Conservation (phyloP, 176 grass and related monocot species). For the Melocanna baccifera region DNA sequence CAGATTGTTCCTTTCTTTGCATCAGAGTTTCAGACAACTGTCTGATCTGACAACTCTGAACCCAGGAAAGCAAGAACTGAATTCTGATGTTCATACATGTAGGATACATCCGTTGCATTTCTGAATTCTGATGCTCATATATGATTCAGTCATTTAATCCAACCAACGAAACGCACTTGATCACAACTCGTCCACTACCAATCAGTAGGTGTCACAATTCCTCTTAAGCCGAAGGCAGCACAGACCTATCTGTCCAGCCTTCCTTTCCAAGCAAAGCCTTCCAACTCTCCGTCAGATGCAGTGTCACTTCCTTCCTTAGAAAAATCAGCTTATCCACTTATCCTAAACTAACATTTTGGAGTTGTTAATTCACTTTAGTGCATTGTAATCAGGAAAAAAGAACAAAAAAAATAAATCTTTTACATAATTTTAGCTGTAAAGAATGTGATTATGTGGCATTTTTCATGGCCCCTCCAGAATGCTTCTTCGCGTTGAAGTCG, state of each 20-base stretch:
- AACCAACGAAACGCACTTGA: not conserved
- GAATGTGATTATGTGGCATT: not conserved
- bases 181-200: conserved; percentile 1
- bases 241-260: not conserved
- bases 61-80: not conserved
- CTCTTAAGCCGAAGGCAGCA: conserved; percentile 39
- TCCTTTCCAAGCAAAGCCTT: conserved; percentile 28
- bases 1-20: not conserved
- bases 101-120: not conserved
- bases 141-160: not conserved
- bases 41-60: not conserved
- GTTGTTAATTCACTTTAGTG: not conserved
- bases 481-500: conserved; percentile 88
- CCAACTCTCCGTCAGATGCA: not conserved
- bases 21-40: conserved; percentile 8
- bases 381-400: not conserved
- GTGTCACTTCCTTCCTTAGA: not conserved
- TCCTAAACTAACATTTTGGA: not conserved
- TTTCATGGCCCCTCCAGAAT: conserved; percentile 40
- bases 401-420: not conserved
- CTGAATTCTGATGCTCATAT: not conserved
- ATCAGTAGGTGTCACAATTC: conserved; percentile 20
- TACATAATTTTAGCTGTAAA: not conserved
- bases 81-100: not conserved
- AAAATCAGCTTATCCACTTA: not conserved